phyloP scores from a whole-genome alignment of 2,329 filamentous ascomycete genomes.

The Alternaria tenuissima region DNA sequence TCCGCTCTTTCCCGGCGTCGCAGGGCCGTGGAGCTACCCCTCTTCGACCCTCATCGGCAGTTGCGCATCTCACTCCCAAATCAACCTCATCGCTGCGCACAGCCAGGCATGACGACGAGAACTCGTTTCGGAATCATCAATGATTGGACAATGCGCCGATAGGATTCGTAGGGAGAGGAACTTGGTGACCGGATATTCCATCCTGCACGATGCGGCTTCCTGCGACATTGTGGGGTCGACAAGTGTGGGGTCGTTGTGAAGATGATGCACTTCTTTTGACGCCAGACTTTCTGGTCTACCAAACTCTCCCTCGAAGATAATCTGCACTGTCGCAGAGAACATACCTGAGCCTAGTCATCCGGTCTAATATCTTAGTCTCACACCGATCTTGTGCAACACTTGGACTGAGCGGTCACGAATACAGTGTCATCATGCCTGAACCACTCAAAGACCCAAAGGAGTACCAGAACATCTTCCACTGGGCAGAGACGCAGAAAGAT shows the following conservation, averaged over 20 bases:
- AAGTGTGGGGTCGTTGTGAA: conserved; percentile 14
- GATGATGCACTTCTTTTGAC: conserved; percentile 14
- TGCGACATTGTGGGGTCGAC: conserved; percentile 20
- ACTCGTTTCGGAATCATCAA: conserved; percentile 14
- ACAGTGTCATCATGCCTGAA: conserved; percentile 31
- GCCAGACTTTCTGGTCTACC: neutral
- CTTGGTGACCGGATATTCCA: conserved; percentile 4
- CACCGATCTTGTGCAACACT: neutral
- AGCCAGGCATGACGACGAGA: neutral
- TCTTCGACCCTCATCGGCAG: conserved; percentile 35
- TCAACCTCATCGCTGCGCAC: neutral
- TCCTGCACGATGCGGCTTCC: neutral
- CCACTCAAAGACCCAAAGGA: conserved; percentile 46
- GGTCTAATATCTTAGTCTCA: conserved; percentile 2
- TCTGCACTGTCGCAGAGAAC: neutral
- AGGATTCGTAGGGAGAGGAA: neutral
- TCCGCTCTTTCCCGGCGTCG: conserved; percentile 21
- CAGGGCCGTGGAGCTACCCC: conserved; percentile 29
- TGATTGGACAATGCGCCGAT: conserved; percentile 26
- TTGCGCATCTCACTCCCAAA: conserved; percentile 19
- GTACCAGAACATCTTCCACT: conserved; percentile 54
- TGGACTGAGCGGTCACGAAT: neutral
- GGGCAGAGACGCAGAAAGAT: conserved; percentile 68
- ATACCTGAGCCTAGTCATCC: neutral
- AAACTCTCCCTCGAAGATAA: neutral